Evolutionary conservation across 1,139 yeast genomes (phyloP).

Genomic region (Yamadazyma sp.): DNA sequence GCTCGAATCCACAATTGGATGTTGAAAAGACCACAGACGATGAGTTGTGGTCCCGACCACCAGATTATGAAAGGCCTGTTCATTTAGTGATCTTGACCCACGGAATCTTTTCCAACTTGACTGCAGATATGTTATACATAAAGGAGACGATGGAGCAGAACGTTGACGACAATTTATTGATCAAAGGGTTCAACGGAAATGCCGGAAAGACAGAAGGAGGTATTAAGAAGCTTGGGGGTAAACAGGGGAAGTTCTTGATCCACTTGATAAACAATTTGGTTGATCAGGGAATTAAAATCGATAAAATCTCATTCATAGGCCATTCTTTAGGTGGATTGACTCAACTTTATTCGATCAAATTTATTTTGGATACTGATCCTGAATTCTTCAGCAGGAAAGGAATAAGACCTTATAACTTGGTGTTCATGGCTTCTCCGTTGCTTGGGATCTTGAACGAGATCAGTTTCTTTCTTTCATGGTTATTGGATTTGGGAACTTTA

Average conservation of each 20-base stretch:
- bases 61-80: conserved; percentile 45
- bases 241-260: conserved; percentile 72
- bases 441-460: conserved; percentile 82
- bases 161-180: conserved; percentile 64
- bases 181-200: conserved; percentile 80
- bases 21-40: conserved; percentile 57
- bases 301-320: conserved; percentile 79
- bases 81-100: conserved; percentile 83
- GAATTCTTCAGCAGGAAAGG: conserved; percentile 58
- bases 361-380: conserved; percentile 52
- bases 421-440: conserved; percentile 84
- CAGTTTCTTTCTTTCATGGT: conserved; percentile 81
- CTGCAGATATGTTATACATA: conserved; percentile 84
- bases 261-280: conserved; percentile 42
- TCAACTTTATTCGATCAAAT: conserved; percentile 88
- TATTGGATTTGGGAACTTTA: conserved; percentile 80
- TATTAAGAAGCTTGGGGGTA: conserved; percentile 73
- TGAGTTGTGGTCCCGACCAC: conserved; percentile 68
- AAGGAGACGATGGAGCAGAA: conserved; percentile 73
- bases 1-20: conserved; percentile 22
- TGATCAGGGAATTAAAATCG: conserved; percentile 34
- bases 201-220: conserved; percentile 91
- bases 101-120: conserved; percentile 86
- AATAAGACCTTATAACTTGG: conserved; percentile 64
- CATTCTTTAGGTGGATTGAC: conserved; percentile 92